Conservation (phyloP, 129 eudicot genomes). For the Artemisia argyi region DNA sequence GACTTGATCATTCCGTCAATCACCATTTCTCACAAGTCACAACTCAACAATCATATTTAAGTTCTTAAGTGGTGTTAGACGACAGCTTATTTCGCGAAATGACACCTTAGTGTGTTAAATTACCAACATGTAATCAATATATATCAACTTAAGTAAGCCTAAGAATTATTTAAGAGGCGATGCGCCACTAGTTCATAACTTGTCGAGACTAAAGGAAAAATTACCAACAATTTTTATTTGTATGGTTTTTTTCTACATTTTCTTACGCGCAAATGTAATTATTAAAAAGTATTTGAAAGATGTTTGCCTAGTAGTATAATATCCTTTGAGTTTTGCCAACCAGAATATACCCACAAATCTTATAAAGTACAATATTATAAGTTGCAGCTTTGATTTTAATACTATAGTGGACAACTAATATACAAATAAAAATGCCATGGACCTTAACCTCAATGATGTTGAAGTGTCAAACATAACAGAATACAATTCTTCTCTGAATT, state of each 20-base stretch:
- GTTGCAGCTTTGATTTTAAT: background rate
- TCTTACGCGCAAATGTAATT: background rate
- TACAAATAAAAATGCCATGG: background rate
- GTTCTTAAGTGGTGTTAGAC: too few species aligned
- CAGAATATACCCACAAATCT: background rate
- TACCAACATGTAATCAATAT: too few species aligned
- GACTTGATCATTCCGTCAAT: too few species aligned
- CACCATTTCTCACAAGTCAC: too few species aligned
- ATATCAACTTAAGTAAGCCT: too few species aligned
- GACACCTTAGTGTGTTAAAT: too few species aligned
- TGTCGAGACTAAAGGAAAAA: too few species aligned
- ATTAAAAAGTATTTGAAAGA: background rate
- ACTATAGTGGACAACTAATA: background rate
- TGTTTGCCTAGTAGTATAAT: background rate
- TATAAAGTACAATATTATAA: background rate
- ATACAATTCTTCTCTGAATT: background rate
- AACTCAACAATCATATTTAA: too few species aligned
- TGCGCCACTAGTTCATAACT: too few species aligned
- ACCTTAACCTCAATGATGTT: background rate
- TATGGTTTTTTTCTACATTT: background rate
- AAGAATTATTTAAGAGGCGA: too few species aligned
- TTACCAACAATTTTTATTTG: background rate
- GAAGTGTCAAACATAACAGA: background rate
- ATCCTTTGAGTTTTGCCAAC: background rate
- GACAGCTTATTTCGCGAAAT: too few species aligned